phyloP scores from a whole-genome alignment of 108 stramenopile species.

The Pseudonitzschia pungens region DNA sequence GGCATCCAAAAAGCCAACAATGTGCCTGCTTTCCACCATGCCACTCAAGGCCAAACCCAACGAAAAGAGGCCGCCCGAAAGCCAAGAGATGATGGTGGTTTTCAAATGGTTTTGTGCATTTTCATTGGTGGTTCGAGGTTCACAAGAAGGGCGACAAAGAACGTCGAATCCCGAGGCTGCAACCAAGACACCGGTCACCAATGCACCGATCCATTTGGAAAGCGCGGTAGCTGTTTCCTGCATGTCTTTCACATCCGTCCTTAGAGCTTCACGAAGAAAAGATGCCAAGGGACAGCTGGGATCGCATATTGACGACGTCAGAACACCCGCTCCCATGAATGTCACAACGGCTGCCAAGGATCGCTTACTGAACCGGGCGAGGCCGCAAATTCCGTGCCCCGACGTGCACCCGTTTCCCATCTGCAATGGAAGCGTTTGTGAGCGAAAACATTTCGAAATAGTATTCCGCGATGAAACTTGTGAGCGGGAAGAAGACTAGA shows the following conservation, averaged over 20 bases:
- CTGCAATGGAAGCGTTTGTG: not conserved
- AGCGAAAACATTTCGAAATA: too few relatives aligned
- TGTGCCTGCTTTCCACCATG: constrained; percentile 68
- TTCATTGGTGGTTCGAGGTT: constrained; percentile 1
- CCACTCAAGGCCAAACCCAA: constrained; percentile 59
- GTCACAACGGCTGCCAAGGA: constrained; percentile 70
- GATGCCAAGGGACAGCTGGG: constrained; percentile 1
- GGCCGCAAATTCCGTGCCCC: constrained; percentile 76
- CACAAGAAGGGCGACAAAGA: constrained; percentile 4
- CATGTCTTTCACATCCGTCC: not conserved
- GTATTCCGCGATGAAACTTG: too few relatives aligned
- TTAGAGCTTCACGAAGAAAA: not conserved
- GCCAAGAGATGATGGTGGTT: constrained; percentile 13
- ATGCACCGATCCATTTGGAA: not conserved
- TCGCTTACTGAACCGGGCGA: constrained; percentile 72
- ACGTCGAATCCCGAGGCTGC: not conserved
- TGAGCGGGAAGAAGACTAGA: too few relatives aligned
- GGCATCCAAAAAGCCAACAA: constrained; percentile 69
- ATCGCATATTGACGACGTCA: constrained; percentile 34
- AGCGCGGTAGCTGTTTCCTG: not conserved
- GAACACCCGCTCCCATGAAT: constrained; percentile 73
- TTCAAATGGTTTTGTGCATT: constrained; percentile 23
- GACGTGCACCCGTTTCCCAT: constrained; percentile 79
- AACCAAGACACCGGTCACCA: not conserved
- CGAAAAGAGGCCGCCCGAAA: constrained; percentile 41